These are phyloP conservation scores for Trypanosoma scelopori DNA, from an alignment of 208 protist species.

Conservation along the genomic window DNA sequence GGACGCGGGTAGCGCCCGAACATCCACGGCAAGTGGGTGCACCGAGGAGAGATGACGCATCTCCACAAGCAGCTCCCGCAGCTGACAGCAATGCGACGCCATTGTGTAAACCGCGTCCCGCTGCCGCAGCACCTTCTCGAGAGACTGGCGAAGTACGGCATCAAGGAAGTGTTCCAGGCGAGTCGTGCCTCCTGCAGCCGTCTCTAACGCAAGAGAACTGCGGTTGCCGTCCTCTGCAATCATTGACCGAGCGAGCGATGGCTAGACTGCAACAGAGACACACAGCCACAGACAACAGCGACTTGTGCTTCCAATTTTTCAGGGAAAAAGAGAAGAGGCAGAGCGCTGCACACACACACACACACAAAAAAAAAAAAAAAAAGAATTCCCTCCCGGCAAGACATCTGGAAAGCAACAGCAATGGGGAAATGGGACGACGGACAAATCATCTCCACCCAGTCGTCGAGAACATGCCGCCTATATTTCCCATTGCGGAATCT, in stretches of 20 bases:
- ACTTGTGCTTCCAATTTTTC: conserved; percentile 16
- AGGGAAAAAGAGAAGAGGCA: conserved; percentile 9
- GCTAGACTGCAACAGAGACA: conserved; percentile 25
- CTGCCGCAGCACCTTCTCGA: conserved; percentile 48
- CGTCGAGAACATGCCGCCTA: no score
- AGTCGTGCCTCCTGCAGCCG: conserved; percentile 35
- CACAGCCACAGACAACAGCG: no score
- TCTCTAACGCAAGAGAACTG: background rate
- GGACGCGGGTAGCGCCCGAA: conserved; percentile 1
- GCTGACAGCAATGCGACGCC: conserved; percentile 67
- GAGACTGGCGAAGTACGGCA: conserved; percentile 44
- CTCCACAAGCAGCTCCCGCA: conserved; percentile 62
- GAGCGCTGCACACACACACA: conserved; percentile 6
- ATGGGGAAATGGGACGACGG: conserved; percentile 17
- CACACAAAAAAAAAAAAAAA: conserved; percentile 11
- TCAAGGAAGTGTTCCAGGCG: conserved; percentile 75
- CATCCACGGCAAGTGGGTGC: conserved; percentile 34
- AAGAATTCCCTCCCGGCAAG: no score
- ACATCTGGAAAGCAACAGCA: no score
- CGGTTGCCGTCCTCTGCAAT: background rate
- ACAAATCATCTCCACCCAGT: background rate
- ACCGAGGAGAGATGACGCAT: conserved; percentile 56
- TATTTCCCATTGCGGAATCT: no score
- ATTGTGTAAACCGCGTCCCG: conserved; percentile 54
- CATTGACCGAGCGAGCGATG: background rate